phyloP scores from a whole-genome alignment of 129 eudicot genomes.

The Saussurea involucrata region DNA sequence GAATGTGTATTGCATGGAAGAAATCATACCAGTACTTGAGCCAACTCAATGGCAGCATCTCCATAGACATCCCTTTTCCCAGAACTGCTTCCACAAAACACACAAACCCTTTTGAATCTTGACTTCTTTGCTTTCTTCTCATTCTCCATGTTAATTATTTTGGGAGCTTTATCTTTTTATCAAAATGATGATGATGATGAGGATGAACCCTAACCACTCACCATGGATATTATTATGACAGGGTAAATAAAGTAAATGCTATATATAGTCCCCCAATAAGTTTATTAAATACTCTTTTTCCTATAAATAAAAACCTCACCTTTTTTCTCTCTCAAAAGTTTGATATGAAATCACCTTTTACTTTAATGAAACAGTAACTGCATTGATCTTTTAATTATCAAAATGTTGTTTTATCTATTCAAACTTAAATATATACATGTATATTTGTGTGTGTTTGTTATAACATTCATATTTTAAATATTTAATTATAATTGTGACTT shows the following conservation, averaged over 20 bases:
- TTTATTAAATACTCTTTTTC: not conserved
- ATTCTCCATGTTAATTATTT: conserved; percentile 16
- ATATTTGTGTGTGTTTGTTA: too few relatives aligned
- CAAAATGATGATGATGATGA: conserved; percentile 9
- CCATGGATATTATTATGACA: conserved; percentile 11
- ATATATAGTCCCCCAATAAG: conserved; percentile 15
- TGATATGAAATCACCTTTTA: not conserved
- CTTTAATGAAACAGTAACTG: not conserved
- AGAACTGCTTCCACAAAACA: conserved; percentile 78
- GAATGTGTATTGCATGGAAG: conserved; percentile 1
- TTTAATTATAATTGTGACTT: not conserved
- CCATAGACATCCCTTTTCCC: conserved; percentile 67
- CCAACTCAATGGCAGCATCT: conserved; percentile 70
- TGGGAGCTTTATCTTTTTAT: conserved; percentile 14
- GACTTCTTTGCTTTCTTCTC: conserved; percentile 37
- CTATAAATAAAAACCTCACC: not conserved
- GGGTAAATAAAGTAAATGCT: not conserved
- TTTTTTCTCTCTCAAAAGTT: not conserved
- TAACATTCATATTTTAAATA: too few relatives aligned
- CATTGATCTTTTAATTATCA: not conserved
- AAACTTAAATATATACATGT: too few relatives aligned
- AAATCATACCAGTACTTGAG: conserved; percentile 56
- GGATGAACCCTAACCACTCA: conserved; percentile 33
- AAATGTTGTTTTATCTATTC: too few relatives aligned
- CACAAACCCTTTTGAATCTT: conserved; percentile 71